phyloP scores from a whole-genome alignment of 306 rosid species.

The Pyrus communis region DNA sequence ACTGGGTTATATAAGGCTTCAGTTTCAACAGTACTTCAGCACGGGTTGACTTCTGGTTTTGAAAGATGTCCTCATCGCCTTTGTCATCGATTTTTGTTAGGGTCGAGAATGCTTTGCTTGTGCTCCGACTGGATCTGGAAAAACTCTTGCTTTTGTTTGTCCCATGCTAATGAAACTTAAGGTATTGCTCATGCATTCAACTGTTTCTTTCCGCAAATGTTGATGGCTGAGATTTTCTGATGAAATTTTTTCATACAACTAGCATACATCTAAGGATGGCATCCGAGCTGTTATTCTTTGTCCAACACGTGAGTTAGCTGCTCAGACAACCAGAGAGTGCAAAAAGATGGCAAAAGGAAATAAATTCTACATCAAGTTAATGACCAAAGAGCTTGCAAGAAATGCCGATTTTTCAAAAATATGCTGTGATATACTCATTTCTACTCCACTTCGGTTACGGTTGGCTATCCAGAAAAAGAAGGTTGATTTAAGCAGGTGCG shows the following conservation, averaged over 20 bases:
- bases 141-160: constrained; percentile 82
- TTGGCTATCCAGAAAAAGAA: constrained; percentile 55
- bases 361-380: constrained; percentile 52
- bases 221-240: constrained; percentile 16
- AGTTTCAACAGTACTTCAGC: background rate
- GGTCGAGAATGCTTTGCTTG: constrained; percentile 95
- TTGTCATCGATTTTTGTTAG: constrained; percentile 23
- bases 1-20: background rate
- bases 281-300: constrained; percentile 79
- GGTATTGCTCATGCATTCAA: constrained; percentile 39
- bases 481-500: constrained; percentile 70
- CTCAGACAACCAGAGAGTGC: constrained; percentile 86
- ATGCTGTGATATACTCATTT: constrained; percentile 73
- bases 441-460: constrained; percentile 76
- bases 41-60: background rate
- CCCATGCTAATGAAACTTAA: constrained; percentile 90
- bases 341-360: constrained; percentile 68
- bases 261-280: constrained; percentile 55
- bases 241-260: constrained; percentile 7
- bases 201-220: constrained; percentile 2
- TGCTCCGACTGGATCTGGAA: constrained; percentile 98
- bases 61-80: background rate
- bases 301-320: constrained; percentile 82
- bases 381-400: constrained; percentile 57
- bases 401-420: constrained; percentile 61